phyloP scores from a whole-genome alignment of 371 early-diverging fungal genomes.

The Apophysomyces trapeziformis region DNA sequence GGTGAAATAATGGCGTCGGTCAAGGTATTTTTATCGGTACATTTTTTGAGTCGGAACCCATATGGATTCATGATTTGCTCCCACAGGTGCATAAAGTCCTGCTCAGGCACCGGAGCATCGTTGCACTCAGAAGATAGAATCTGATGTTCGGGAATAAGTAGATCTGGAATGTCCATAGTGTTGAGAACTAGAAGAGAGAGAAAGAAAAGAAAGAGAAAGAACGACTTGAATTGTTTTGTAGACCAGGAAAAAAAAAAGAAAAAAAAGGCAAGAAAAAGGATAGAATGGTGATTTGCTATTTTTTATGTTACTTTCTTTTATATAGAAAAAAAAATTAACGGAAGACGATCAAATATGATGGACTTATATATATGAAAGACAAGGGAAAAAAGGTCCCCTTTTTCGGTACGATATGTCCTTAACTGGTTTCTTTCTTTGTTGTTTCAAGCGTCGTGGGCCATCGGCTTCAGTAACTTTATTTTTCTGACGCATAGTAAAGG shows the following conservation, averaged over 20 bases:
- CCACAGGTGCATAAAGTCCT: constrained; percentile 34
- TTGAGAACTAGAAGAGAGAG: not conserved
- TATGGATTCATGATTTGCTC: constrained; percentile 24
- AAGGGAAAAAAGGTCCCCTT: not conserved
- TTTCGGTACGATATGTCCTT: not conserved
- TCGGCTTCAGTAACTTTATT: not conserved
- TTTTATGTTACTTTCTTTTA: no score
- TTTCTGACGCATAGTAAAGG: not conserved
- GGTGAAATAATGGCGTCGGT: constrained; percentile 39
- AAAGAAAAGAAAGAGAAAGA: constrained; percentile 1
- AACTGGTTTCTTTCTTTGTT: constrained; percentile 4
- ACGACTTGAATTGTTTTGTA: constrained; percentile 2
- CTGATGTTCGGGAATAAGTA: constrained; percentile 16
- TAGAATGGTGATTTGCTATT: no score
- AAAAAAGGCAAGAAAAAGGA: no score
- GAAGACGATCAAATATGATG: no score
- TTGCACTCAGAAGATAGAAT: not conserved
- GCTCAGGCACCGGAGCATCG: constrained; percentile 25
- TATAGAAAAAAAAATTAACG: no score
- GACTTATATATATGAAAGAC: no score
- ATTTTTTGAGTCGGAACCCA: constrained; percentile 24
- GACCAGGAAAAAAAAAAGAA: not conserved
- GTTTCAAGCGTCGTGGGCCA: not conserved
- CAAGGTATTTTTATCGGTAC: constrained; percentile 34
- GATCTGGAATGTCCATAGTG: constrained; percentile 23